Evolutionary conservation across 805 yeast genomes (phyloP), one percentile per base, ranked within the genome.

Genomic region (Pichia membranifaciens): DNA sequence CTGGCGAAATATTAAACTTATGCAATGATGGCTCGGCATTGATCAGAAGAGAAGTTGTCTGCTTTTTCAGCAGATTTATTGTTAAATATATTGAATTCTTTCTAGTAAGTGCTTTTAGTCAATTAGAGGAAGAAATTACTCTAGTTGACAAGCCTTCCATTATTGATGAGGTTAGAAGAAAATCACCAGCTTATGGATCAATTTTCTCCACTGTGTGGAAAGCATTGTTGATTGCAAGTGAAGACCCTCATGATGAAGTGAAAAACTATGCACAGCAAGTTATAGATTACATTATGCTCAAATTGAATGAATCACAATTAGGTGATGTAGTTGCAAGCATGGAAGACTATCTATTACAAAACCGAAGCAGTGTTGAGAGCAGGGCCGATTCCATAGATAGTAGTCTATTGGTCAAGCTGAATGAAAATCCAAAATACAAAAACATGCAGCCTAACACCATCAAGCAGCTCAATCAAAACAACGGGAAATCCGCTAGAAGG

Each of bases 201-300:
- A 75, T 88, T 8, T 87, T 84, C 62, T 78, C 87, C 46, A 84
- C 95, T 1, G 78, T 84, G 8, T 93, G 98, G 96, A 86, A 88
- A 54, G 81, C 91, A 0, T 62, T 91, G 31, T 69, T 93, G 41
- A 80, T 87, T 23, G 65, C 88, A 25, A 78, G 95, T 1, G 89
- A 84, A 53, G 99, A 93, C 64, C 96, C 98, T 0, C 93, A 84
- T 62, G 67, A 76, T 32, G 96, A 88, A 63, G 89, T 90, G 6
- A 79, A 78, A 49, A 76, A 76, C 41, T 71, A 79, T 50, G 91
- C 96, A 0, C 82, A 81, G 47, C 79, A 76, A 25, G 75, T 88
- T 13, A 82, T 88, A 17, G 97, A 89, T 61, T 79, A 74, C 51
- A 80, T 89, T 20, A 69, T 86, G 63, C 59, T 77, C 42, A 76